Evolutionary conservation across 306 rosid species (phyloP).

Genomic region (Morella rubra): DNA sequence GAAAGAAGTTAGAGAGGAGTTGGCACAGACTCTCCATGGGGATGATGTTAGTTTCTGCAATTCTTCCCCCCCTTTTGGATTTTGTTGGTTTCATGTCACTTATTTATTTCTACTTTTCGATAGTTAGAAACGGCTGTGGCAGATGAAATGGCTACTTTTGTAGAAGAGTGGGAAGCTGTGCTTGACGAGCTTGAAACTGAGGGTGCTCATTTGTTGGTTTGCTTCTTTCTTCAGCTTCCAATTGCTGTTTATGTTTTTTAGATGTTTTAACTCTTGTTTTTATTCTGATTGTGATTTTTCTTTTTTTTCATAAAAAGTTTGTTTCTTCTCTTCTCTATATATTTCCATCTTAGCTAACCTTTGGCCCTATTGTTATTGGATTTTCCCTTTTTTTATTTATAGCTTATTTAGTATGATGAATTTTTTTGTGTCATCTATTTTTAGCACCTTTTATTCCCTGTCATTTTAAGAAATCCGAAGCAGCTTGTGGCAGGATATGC

Average conservation of each 20-base stretch:
- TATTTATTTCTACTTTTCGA: slow-evolving; percentile 35
- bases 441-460: background rate
- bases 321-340: background rate
- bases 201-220: slow-evolving; percentile 81
- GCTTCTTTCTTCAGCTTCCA: slow-evolving; percentile 44
- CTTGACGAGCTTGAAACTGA: slow-evolving; percentile 91
- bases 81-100: slow-evolving; percentile 23
- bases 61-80: slow-evolving; percentile 15
- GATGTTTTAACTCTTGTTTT: slow-evolving; percentile 10
- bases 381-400: background rate
- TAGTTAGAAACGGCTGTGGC: slow-evolving; percentile 88
- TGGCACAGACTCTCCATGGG: slow-evolving; percentile 63
- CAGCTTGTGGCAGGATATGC: background rate
- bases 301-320: background rate
- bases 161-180: slow-evolving; percentile 79
- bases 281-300: slow-evolving; percentile 10
- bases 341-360: background rate
- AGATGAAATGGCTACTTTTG: slow-evolving; percentile 68
- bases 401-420: background rate
- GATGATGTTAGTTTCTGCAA: slow-evolving; percentile 68
- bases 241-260: slow-evolving; percentile 26
- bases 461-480: background rate
- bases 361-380: background rate
- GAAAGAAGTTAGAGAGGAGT: slow-evolving; percentile 85
- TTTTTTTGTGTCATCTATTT: background rate